Conservation (phyloP, 768 basidiomycete genomes). For the Trametes sanguinea region DNA sequence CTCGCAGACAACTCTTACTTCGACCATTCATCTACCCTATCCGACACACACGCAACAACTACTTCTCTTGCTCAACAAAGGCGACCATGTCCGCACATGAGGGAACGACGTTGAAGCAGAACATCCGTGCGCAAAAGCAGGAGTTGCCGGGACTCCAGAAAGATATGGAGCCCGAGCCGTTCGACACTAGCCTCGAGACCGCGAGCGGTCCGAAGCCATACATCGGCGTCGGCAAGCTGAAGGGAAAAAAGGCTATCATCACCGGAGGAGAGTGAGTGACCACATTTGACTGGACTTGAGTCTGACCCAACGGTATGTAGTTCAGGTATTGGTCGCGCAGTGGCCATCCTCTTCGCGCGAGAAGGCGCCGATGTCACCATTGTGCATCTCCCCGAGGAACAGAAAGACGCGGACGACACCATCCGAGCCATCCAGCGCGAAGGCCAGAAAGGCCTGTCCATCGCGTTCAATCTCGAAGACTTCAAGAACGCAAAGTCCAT, state of each 20-base stretch:
- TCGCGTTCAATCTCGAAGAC: constrained; percentile 46
- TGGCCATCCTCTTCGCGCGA: constrained; percentile 51
- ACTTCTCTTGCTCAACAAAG: background rate
- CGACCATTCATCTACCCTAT: background rate
- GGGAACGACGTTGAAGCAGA: constrained; percentile 26
- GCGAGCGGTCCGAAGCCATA: constrained; percentile 53
- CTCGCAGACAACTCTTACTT: background rate
- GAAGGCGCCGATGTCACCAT: constrained; percentile 58
- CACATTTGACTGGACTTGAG: background rate
- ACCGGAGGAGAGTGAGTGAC: constrained; percentile 27
- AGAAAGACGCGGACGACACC: constrained; percentile 52
- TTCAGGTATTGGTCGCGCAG: constrained; percentile 54
- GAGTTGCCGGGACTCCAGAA: constrained; percentile 51
- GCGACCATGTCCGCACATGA: constrained; percentile 18
- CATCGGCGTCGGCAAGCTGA: constrained; percentile 47
- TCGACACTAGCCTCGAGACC: constrained; percentile 49
- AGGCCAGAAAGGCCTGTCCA: constrained; percentile 39
- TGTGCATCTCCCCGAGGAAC: constrained; percentile 56
- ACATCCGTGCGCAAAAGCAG: constrained; percentile 43
- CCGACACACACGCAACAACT: background rate
- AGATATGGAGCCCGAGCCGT: constrained; percentile 44
- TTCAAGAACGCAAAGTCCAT: constrained; percentile 40
- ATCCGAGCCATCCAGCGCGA: constrained; percentile 50
- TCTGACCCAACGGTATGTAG: constrained; percentile 14
- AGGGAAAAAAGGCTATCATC: constrained; percentile 28